A percentile compares a stretch with the other conserved stretches of the same genome.
These are phyloP conservation scores for Pleurotus tuoliensis DNA, from an alignment of 768 basidiomycete genomes.

Conservation along the genomic window DNA sequence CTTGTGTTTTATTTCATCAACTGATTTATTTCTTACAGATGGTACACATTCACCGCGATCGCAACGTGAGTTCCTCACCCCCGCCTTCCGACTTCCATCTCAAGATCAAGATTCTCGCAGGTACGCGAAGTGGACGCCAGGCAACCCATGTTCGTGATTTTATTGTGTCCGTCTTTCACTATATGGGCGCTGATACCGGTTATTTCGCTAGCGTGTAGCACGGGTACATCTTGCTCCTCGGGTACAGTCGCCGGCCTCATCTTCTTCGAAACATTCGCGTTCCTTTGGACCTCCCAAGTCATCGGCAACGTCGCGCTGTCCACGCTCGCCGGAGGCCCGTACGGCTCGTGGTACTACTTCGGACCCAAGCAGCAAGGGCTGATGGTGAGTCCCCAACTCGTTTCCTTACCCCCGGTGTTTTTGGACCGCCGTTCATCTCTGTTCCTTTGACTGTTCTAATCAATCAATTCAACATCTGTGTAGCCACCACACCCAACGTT, in stretches of 20 bases:
- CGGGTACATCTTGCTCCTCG: conserved; percentile 57
- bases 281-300: conserved; percentile 82
- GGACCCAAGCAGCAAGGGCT: conserved; percentile 63
- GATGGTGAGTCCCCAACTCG: conserved; percentile 41
- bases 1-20: background rate
- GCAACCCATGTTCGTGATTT: conserved; percentile 54
- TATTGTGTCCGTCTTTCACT: background rate
- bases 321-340: conserved; percentile 78
- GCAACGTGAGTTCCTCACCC: conserved; percentile 47
- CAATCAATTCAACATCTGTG: background rate
- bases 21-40: conserved; percentile 32
- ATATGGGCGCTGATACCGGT: conserved; percentile 3
- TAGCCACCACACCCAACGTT: conserved; percentile 71
- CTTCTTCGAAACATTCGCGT: conserved; percentile 79
- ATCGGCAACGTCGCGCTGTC: conserved; percentile 75
- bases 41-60: conserved; percentile 75
- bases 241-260: conserved; percentile 75
- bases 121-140: conserved; percentile 72
- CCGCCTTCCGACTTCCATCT: background rate
- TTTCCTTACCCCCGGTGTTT: background rate
- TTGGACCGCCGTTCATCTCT: too few relatives aligned
- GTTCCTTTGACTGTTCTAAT: background rate
- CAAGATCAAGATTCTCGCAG: conserved; percentile 17
- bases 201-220: conserved; percentile 40
- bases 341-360: conserved; percentile 82